Evolutionary conservation across 2,329 filamentous ascomycete species (phyloP).

Genomic region (Colletotrichum incanum): DNA sequence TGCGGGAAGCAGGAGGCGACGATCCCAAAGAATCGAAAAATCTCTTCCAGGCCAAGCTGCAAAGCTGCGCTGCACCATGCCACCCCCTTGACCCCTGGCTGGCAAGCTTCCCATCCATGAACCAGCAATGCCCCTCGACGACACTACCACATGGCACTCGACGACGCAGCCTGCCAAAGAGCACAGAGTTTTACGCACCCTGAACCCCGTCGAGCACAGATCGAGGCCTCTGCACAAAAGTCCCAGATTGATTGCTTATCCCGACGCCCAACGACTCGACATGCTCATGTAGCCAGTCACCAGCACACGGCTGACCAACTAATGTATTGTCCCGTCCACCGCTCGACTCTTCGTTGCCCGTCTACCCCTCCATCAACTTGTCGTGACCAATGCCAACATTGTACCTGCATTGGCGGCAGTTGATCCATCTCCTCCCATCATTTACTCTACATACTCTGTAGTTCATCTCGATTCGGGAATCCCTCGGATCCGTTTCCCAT

Average conservation of each 20-base stretch:
- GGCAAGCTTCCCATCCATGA: not conserved
- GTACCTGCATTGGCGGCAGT: constrained; percentile 5
- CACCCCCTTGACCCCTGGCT: not conserved
- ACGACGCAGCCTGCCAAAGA: not conserved
- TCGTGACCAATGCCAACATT: not conserved
- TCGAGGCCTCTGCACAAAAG: constrained; percentile 28
- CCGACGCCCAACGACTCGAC: not conserved
- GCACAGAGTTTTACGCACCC: not conserved
- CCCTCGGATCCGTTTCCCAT: not conserved
- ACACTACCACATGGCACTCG: not conserved
- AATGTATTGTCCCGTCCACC: not conserved
- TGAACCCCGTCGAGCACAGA: constrained; percentile 22
- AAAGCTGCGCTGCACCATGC: constrained; percentile 3
- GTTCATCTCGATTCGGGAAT: not conserved
- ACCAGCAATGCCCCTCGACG: constrained; percentile 7
- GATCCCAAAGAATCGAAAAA: constrained; percentile 13
- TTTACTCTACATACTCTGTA: not conserved
- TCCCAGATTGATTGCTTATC: constrained; percentile 38
- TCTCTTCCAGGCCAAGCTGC: constrained; percentile 6
- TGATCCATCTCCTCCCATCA: not conserved
- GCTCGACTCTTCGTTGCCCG: not conserved
- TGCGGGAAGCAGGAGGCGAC: not conserved
- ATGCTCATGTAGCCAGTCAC: not conserved
- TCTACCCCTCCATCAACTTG: not conserved
- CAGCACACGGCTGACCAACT: not conserved